A percentile compares a stretch with the other conserved stretches of the same genome.
Conservation (phyloP, 768 basidiomycete genomes). For the Boletus insuetus region DNA sequence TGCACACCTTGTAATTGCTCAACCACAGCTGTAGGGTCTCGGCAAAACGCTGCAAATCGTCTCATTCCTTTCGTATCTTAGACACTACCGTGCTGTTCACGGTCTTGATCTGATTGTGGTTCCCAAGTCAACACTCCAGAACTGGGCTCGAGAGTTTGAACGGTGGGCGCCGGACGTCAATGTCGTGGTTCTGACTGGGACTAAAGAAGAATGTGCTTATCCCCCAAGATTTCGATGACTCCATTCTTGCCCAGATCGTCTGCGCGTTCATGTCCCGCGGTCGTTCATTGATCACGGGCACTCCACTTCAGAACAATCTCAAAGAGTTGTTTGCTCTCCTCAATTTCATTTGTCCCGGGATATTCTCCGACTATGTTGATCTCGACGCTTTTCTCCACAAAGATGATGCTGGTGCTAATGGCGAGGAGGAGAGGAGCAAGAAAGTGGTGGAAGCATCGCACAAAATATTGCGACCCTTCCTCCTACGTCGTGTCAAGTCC, state of each 20-base stretch:
- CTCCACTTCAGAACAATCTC: constrained; percentile 94
- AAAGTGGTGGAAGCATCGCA: constrained; percentile 96
- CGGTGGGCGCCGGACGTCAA: constrained; percentile 90
- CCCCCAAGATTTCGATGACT: constrained; percentile 89
- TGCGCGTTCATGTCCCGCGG: constrained; percentile 86
- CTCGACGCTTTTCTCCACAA: constrained; percentile 93
- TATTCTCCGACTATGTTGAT: constrained; percentile 88
- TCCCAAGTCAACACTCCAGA: constrained; percentile 97
- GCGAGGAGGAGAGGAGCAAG: constrained; percentile 81
- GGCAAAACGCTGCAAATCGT: constrained; percentile 99
- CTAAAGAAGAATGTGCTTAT: constrained; percentile 90
- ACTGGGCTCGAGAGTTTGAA: constrained; percentile 94
- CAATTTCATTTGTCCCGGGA: constrained; percentile 97
- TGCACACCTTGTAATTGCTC: neutral
- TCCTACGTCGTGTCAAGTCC: constrained; percentile 89
- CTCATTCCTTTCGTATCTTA: constrained; percentile 93
- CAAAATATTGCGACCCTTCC: constrained; percentile 93
- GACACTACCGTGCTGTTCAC: constrained; percentile 66
- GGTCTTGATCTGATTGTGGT: constrained; percentile 96
- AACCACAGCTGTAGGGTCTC: constrained; percentile 60
- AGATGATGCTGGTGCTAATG: constrained; percentile 64
- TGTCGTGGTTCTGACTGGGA: constrained; percentile 77
- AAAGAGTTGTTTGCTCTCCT: constrained; percentile 91
- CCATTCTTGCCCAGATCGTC: constrained; percentile 92
- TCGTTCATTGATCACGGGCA: constrained; percentile 92